Evolutionary conservation across 176 grass and related monocot species (phyloP), one percentile per base, ranked within the genome.

Genomic region (Avena eriantha): DNA sequence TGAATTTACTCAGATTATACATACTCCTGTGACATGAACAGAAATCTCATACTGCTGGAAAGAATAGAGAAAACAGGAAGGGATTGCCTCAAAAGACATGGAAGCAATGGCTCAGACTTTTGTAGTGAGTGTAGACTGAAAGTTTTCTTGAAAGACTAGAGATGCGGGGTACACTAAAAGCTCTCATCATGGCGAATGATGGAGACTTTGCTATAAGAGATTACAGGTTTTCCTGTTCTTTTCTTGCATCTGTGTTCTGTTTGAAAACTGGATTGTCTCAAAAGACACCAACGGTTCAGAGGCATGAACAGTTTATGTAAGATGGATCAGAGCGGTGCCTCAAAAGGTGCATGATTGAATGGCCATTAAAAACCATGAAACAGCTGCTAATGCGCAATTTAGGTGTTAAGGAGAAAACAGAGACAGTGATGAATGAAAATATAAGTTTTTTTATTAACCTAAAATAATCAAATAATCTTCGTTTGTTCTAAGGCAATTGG

Each of bases 61-160:
- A 50, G 4, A 24, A 73, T 8, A 1, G 15, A 19, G 41, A 56
- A n/a, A 23, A 59, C 39, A 13, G 12, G 43, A 54, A 67, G 21
- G 46, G 50, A 7, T 33, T 69, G 18, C 26, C 57, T 76, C 24
- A 10, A 72, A 69, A 82, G 48, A 36, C 56, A 16, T 50, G 60
- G n/a, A 78, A 56, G 15, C 77, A 84, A 76, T 35, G 19, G 26
- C 18, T 75, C 55, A 16, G 29, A 63, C 21, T 61, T 79, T 72
- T 24, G 65, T 0, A 26, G 26, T 0, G 13, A 50, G 21, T 84
- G n/a, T 9, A 5, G 19, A 15, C 82, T 66, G 68, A 74, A 81
- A 82, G 70, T 84, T 69, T n/a, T 22, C 33, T 82, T 45, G n/a
- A 34, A 85, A 80, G 59, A 77, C 7, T 77, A 61, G 54, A 79